Base-by-base conservation (phyloP, 2,329 filamentous ascomycete genomes). In the Penicillium sp. region DNA sequence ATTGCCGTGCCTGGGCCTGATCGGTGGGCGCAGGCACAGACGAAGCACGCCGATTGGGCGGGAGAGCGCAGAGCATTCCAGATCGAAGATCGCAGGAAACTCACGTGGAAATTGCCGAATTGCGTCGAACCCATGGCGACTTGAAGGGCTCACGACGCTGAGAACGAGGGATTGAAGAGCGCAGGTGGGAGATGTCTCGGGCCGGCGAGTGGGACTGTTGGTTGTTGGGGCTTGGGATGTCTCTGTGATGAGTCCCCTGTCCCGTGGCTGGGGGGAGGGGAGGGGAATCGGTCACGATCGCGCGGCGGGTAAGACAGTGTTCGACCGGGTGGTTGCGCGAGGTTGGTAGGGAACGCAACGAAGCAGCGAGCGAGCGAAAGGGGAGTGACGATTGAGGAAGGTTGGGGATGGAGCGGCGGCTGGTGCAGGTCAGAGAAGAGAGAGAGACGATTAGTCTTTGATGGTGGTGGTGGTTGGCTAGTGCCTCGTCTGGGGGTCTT, bases 91-190 rank as follows among this genome's bases (percentile, higher is more conserved):
- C 48, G 35, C 28, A 37, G 40, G 16, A 43, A 55, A 76, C 79
- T 75, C 77, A 86, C 84, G 73, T 83, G 75, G 71, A 86, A 86
- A 65, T 85, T 84, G 61, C 84, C 84, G 76, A 85, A 86, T 68
- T 85, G 81, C 61, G 82, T 83, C 59, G 79, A 81, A 60, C 80
- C 80, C 81, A 83, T 83, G 53, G 42, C 51, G 62, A 60, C 45
- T 55, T 42, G 59, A 60, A 60, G 35, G 25, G 30, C 40, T 49
- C 35, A 60, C 52, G 52, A 35, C 22, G 40, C 35, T 14, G 46
- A 10, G 42, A 40, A 40, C 37, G 33, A 48, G 26, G 14, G 30
- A 19, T 25, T 13, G 40, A 45, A 10, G 58, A 64, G 56, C 59
- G 52, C 57, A 55, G 43, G 46, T 22, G 26, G 22, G 37, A 28